Percentiles rank a stretch among this genome's conserved stretches.
Conservation (phyloP, 768 basidiomycete genomes). For the Pleurotus pulmonarius region DNA sequence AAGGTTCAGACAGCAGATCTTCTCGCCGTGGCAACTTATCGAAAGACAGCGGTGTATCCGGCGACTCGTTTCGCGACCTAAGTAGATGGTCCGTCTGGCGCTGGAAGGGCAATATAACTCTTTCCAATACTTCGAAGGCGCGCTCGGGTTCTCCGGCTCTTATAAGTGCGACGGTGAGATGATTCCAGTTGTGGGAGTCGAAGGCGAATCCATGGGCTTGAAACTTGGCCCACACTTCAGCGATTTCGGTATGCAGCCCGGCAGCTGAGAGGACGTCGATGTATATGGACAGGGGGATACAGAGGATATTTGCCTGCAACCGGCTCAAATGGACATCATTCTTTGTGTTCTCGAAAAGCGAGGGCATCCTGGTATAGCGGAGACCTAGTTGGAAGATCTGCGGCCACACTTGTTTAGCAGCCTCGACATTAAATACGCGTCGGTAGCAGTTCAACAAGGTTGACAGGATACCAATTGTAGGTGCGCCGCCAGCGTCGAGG, state of each 20-base stretch:
- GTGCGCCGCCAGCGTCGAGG: constrained; percentile 48
- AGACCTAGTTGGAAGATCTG: constrained; percentile 58
- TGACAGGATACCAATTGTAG: constrained; percentile 58
- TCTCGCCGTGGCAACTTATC: constrained; percentile 19
- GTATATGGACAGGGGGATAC: constrained; percentile 76
- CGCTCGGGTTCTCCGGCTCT: constrained; percentile 79
- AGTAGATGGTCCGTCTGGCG: constrained; percentile 21
- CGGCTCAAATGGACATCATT: constrained; percentile 13
- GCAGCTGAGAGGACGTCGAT: constrained; percentile 69
- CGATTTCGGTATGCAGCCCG: constrained; percentile 59
- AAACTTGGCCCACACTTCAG: constrained; percentile 63
- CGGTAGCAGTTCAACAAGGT: constrained; percentile 74
- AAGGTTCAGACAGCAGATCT: constrained; percentile 13
- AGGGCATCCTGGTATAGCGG: constrained; percentile 30
- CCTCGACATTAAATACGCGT: constrained; percentile 47
- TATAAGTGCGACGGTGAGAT: constrained; percentile 69
- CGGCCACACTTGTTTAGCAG: constrained; percentile 63
- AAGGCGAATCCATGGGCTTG: constrained; percentile 66
- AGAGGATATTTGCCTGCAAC: constrained; percentile 53
- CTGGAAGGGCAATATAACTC: constrained; percentile 64
- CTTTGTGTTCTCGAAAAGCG: constrained; percentile 23
- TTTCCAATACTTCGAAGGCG: constrained; percentile 80
- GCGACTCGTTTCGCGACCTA: constrained; percentile 23
- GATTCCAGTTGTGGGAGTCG: constrained; percentile 92
- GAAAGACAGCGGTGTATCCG: constrained; percentile 38